phyloP scores from a whole-genome alignment of 495 filamentous ascomycete genomes.

The Penicillium atrosanguineum region DNA sequence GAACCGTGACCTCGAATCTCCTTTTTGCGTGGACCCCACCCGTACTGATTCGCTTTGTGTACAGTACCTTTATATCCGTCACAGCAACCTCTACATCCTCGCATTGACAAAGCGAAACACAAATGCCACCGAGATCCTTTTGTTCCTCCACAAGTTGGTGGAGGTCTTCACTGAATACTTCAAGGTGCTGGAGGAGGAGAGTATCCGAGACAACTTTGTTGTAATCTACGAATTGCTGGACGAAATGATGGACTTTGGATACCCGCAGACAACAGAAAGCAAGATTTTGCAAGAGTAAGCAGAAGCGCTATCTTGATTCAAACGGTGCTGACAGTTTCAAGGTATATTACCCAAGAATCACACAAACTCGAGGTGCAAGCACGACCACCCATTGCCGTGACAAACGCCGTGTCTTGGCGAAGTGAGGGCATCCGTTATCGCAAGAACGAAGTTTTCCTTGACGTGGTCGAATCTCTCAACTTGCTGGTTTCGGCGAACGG shows the following conservation, averaged over 20 bases:
- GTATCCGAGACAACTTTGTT: conserved; percentile 99
- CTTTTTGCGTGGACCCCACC: conserved; percentile 15
- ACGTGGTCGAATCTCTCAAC: conserved; percentile 96
- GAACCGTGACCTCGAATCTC: conserved; percentile 15
- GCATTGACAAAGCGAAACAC: conserved; percentile 98
- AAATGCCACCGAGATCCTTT: conserved; percentile 96
- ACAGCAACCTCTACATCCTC: conserved; percentile 99
- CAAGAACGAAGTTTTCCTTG: conserved; percentile 99
- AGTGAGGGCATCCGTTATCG: conserved; percentile 98
- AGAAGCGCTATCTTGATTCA: background rate
- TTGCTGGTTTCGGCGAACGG: conserved; percentile 91
- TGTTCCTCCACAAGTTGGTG: conserved; percentile 97
- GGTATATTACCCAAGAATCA: conserved; percentile 98
- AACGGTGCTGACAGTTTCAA: conserved; percentile 22
- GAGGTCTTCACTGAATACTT: conserved; percentile 99
- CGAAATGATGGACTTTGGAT: conserved; percentile 99
- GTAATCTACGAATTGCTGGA: conserved; percentile 98
- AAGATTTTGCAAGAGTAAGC: conserved; percentile 95
- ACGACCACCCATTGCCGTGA: conserved; percentile 98
- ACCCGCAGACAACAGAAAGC: conserved; percentile 97
- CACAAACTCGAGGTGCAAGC: conserved; percentile 98
- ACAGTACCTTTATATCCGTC: conserved; percentile 98
- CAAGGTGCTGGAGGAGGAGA: conserved; percentile 98
- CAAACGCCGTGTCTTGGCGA: conserved; percentile 97
- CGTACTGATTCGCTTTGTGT: conserved; percentile 11